Evolutionary conservation across 768 basidiomycete species (phyloP), one percentile per base, ranked within the genome.

Genomic region (Suillus subalutaceus): DNA sequence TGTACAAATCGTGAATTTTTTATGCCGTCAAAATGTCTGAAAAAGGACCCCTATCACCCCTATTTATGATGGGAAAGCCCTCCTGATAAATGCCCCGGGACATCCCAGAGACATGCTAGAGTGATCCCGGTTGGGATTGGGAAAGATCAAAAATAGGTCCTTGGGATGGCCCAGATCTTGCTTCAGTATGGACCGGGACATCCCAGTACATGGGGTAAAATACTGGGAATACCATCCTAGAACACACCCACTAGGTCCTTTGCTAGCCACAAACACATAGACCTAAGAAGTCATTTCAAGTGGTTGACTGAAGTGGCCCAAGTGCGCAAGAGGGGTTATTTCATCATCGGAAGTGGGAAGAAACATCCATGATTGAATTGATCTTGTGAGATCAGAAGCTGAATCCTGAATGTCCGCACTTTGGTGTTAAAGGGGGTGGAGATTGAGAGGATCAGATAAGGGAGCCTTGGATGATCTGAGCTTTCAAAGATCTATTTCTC

Each of bases 211-310:
- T 53, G 18, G 52, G 52, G 30, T 32, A 53, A 32, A 53, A 53
- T 53, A 53, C 16, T 53, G 30, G 52, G 52, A 53, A 53, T 53
- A 30, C 52, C 16, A 53, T 53, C 26, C 52, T 53, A 53, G 1
- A 53, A 53, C 26, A 30, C 52, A 53, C 52, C 52, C 16, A 53
- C 26, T 53, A 53, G 52, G 52, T 32, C 52, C 52, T 53, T 53
- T 53, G 20, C 44, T 20, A 46, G 0, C 20, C 44, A 46, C 44
- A 46, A 46, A 46, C 44, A 4, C 0, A 46, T 46, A 46, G 44
- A 46, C 20, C 44, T 46, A 46, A 44, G 43, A 44, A 15, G 43
- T 44, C 43, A 0, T 44, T 20, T 44, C 18, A 44, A 44, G 43
- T 44, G 43, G 18, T 44, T 44, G 43, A 44, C 43, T 44, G 18